Conservation (phyloP, 179 eudicot genomes). For the Spinacia oleracea region DNA sequence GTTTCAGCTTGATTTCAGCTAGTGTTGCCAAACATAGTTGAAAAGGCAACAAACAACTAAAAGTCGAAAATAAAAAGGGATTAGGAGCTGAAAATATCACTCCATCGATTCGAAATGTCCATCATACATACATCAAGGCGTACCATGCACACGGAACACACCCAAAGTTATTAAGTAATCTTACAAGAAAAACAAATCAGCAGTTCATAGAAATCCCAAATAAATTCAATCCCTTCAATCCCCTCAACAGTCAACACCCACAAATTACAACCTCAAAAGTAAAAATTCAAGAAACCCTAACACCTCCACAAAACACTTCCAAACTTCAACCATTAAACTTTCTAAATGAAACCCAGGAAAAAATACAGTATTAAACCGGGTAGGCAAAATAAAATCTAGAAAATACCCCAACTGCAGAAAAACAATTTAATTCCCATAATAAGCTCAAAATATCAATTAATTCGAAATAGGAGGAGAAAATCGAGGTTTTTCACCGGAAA, state of each 20-base stretch:
- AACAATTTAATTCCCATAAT: not conserved
- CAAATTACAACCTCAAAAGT: not conserved
- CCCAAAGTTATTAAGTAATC: no score
- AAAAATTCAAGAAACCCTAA: not conserved
- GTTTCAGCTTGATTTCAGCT: no score
- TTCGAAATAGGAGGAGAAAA: no score
- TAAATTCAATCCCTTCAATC: not conserved
- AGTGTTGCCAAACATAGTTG: no score
- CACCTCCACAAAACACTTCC: not conserved
- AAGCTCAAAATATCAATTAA: no score
- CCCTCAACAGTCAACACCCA: not conserved
- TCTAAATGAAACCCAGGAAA: not conserved
- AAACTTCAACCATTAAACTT: not conserved
- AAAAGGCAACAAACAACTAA: no score
- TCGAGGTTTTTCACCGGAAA: no score
- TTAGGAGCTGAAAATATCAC: no score
- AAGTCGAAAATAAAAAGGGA: no score
- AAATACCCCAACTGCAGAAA: slow-evolving; percentile 2
- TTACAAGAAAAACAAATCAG: not conserved
- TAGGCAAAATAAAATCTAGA: not conserved
- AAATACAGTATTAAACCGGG: not conserved
- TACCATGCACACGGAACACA: no score
- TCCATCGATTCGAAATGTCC: no score
- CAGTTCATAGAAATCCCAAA: not conserved
- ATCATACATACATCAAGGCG: no score